Base-by-base conservation (phyloP, 2,329 filamentous ascomycete species). In the Saccharata proteae region DNA sequence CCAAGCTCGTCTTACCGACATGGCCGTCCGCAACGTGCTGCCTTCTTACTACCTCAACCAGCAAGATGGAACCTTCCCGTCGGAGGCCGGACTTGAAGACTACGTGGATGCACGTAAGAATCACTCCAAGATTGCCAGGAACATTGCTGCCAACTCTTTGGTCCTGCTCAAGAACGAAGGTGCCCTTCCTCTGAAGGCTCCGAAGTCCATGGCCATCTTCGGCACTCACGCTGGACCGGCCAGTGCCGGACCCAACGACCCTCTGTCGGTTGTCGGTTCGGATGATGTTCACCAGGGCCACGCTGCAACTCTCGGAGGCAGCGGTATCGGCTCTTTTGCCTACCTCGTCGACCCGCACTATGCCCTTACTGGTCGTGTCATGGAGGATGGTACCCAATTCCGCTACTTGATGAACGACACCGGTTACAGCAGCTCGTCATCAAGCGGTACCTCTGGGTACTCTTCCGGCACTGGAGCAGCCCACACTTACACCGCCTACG, bases 141-240 rank as follows among this genome's bases (percentile, higher is more conserved):
- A 57, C 22, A 41, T 59, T 9, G 58, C 56, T 17, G 54, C 57
- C 12, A 57, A 54, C 22, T 57, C 55, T 2, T 52, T 49, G 18
- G 57, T 61, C 4, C 43, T 61, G 6, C 41, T 69, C 11, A 69
- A 69, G 48, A 74, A 74, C 34, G 45, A 43, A 1, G 57, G 59
- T 6, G 48, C 63, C 2, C 54, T 74, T 1, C 70, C 70, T 0
- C 49, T 80, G 6, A 62, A 63, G 32, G 62, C 59, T 32, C 65
- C 66, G 5, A 55, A 50, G 27, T 59, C 57, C 18, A 59, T 69
- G 27, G 58, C 54, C 2, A 49, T 71, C 2, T 65, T 68, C 34
- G 66, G 66, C 2, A 63, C 64, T 32, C 61, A 63, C 39, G 62
- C 63, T 18, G 54, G 51, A 9, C 55, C 60, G 29, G 39, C 51